A percentile compares a stretch with the other conserved stretches of the same genome.
Evolutionary conservation across 2,329 filamentous ascomycete species (phyloP).

Genomic region (Trichophaea hybrida): DNA sequence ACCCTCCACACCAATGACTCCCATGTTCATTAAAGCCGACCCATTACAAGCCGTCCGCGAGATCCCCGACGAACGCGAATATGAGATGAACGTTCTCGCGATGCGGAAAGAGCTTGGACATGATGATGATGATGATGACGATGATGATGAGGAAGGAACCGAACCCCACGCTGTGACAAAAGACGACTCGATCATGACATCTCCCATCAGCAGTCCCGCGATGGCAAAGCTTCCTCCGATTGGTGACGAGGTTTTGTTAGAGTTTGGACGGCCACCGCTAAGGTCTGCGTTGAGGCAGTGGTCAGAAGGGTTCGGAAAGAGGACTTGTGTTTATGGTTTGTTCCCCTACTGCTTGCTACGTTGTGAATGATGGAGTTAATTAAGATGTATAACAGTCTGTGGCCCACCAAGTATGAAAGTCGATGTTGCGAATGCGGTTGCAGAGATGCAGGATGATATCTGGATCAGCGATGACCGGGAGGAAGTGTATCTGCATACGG

Average conservation of each 20-base stretch:
- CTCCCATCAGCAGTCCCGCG: neutral
- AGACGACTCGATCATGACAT: neutral
- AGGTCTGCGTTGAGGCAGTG: constrained; percentile 74
- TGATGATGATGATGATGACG: neutral
- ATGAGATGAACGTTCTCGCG: constrained; percentile 1
- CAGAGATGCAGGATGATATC: constrained; percentile 65
- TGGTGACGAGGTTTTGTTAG: constrained; percentile 68
- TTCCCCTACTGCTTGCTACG: neutral
- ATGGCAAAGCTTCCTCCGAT: constrained; percentile 29
- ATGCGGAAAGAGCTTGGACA: constrained; percentile 4
- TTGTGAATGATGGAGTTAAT: constrained; percentile 46
- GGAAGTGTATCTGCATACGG: constrained; percentile 86
- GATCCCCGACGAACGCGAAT: constrained; percentile 1
- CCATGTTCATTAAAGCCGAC: constrained; percentile 30
- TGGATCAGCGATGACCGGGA: constrained; percentile 57
- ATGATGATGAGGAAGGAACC: neutral
- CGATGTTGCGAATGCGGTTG: constrained; percentile 75
- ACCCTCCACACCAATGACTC: constrained; percentile 12
- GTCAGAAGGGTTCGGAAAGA: constrained; percentile 54
- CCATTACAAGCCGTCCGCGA: constrained; percentile 14
- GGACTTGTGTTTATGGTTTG: constrained; percentile 53
- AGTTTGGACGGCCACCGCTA: constrained; percentile 81
- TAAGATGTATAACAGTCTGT: constrained; percentile 57
- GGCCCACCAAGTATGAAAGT: constrained; percentile 76
- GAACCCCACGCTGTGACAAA: neutral